These are phyloP conservation scores for Epichloe baconii DNA, from an alignment of 2,329 filamentous ascomycete species.

Conservation along the genomic window DNA sequence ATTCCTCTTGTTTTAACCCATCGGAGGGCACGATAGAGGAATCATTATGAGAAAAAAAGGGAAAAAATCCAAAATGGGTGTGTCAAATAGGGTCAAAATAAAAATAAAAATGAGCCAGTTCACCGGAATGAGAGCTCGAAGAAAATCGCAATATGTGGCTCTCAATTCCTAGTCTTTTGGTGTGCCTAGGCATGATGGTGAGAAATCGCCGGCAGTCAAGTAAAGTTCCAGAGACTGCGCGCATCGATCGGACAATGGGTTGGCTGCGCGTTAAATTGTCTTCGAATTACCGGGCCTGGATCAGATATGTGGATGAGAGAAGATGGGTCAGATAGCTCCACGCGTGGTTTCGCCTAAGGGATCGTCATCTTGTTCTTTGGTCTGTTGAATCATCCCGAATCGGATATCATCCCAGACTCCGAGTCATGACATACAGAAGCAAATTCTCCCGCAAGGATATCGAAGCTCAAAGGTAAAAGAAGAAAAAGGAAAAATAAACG, in stretches of 20 bases:
- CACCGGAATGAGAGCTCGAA: constrained; percentile 4
- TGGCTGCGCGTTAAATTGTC: background rate
- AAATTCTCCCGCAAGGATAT: constrained; percentile 20
- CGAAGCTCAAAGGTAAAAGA: constrained; percentile 10
- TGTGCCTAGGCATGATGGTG: background rate
- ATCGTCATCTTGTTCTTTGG: background rate
- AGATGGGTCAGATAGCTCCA: background rate
- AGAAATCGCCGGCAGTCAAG: background rate
- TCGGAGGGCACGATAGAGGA: background rate
- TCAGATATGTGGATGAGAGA: background rate
- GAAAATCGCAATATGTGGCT: background rate
- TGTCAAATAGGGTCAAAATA: background rate
- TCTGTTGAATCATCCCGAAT: background rate
- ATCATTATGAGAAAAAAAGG: constrained; percentile 1
- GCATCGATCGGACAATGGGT: background rate
- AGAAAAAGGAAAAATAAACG: constrained; percentile 12
- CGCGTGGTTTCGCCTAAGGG: background rate
- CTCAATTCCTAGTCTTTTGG: background rate
- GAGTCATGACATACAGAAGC: constrained; percentile 1
- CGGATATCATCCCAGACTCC: background rate
- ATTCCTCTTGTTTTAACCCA: background rate
- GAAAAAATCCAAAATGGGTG: background rate
- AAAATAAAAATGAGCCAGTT: background rate
- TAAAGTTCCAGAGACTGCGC: background rate
- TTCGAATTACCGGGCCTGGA: background rate